Evolutionary conservation across 2,329 filamentous ascomycete species (phyloP).

Genomic region (Scedosporium boydii): DNA sequence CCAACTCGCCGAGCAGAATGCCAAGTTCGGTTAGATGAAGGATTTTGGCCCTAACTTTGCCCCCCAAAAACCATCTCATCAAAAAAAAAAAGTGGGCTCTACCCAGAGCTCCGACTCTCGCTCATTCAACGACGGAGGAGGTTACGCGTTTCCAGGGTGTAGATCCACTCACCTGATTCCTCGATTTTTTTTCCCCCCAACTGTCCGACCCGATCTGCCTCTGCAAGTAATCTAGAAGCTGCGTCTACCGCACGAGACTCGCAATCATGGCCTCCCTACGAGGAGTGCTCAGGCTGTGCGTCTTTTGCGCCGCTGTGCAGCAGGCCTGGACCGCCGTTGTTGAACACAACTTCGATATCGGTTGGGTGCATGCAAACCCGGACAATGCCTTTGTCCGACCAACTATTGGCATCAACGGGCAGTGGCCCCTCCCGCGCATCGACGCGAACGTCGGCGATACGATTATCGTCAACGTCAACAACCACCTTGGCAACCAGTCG

Average conservation of each 20-base stretch:
- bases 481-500: constrained; percentile 50
- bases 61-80: no score
- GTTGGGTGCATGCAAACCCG: constrained; percentile 63
- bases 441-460: constrained; percentile 53
- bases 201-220: no score
- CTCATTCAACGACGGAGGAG: not conserved
- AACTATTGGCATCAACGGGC: constrained; percentile 66
- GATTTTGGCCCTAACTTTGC: not conserved
- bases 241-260: not conserved
- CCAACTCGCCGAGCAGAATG: not conserved
- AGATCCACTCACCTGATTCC: no score
- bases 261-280: not conserved
- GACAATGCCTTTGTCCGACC: constrained; percentile 55
- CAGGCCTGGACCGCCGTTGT: constrained; percentile 31
- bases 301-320: constrained; percentile 15
- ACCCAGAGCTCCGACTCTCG: not conserved
- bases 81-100: no score
- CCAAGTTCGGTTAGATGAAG: not conserved
- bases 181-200: not conserved
- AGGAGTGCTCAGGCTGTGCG: not conserved
- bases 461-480: constrained; percentile 48
- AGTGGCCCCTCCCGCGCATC: constrained; percentile 65
- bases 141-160: no score
- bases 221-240: not conserved
- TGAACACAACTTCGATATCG: constrained; percentile 57